These are phyloP conservation scores for Ricinus communis DNA, from an alignment of 345 rosid species.

Conservation along the genomic window DNA sequence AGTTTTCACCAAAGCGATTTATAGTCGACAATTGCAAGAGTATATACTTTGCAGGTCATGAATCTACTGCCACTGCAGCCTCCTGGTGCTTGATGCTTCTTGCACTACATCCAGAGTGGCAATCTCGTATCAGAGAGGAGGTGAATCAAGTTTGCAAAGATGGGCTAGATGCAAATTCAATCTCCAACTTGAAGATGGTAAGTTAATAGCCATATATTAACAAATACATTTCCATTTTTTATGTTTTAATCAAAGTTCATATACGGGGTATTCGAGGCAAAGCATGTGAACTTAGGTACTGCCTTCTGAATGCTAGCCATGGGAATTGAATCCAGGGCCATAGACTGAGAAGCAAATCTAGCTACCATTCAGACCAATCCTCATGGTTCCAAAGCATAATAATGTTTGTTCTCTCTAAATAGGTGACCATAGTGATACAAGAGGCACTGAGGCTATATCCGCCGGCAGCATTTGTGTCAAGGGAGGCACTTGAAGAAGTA, in stretches of 20 bases:
- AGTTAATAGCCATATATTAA: no score
- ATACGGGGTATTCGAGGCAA: no score
- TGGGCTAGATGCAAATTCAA: conserved; percentile 43
- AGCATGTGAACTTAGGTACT: no score
- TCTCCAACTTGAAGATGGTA: conserved; percentile 43
- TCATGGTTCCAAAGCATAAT: no score
- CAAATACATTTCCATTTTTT: no score
- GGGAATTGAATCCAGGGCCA: no score
- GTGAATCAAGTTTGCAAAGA: conserved; percentile 41
- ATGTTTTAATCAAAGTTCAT: no score
- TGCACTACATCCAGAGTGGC: conserved; percentile 76
- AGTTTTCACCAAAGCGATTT: conserved; percentile 47
- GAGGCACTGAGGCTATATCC: conserved; percentile 22
- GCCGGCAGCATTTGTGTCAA: conserved; percentile 22
- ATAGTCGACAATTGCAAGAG: conserved; percentile 84
- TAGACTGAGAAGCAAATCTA: no score
- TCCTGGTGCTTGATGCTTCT: conserved; percentile 89
- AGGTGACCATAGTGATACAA: conserved; percentile 25
- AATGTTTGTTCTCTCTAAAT: neutral
- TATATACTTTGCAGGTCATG: conserved; percentile 81
- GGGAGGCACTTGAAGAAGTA: conserved; percentile 22
- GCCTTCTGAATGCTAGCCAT: no score
- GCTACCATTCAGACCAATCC: no score
- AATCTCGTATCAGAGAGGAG: conserved; percentile 54
- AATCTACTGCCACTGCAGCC: conserved; percentile 65